Evolutionary conservation across 495 filamentous ascomycete genomes (phyloP).

Genomic region (Penicillium ochrochloron): DNA sequence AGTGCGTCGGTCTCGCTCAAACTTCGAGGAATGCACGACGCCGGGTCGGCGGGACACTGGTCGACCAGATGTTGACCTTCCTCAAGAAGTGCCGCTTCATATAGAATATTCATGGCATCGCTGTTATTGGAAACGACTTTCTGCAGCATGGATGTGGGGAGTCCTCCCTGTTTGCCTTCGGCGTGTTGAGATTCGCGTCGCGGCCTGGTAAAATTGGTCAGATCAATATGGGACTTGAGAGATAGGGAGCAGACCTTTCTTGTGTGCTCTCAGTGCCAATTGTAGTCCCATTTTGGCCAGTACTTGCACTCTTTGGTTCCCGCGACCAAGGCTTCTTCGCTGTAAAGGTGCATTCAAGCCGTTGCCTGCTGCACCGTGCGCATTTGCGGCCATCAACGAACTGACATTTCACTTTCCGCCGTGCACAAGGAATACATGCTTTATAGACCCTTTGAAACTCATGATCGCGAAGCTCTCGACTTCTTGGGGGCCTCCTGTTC

Average conservation of each 20-base stretch:
- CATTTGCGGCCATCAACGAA: conserved; percentile 20
- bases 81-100: conserved; percentile 36
- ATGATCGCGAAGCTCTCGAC: conserved; percentile 20
- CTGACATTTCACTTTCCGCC: conserved; percentile 37
- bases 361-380: conserved; percentile 27
- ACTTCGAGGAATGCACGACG: conserved; percentile 3
- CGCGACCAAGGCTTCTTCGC: conserved; percentile 32
- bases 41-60: neutral
- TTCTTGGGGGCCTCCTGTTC: conserved; percentile 12
- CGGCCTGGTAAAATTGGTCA: neutral
- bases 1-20: conserved; percentile 28
- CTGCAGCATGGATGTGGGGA: conserved; percentile 25
- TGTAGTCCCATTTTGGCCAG: neutral
- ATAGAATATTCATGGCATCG: conserved; percentile 44
- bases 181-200: neutral
- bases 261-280: neutral
- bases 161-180: conserved; percentile 13
- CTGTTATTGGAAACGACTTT: conserved; percentile 36
- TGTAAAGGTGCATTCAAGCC: conserved; percentile 28
- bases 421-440: conserved; percentile 35
- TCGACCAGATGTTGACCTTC: neutral
- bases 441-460: conserved; percentile 36
- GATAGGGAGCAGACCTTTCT: neutral
- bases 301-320: neutral
- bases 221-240: neutral